Percentiles rank a stretch among this genome's conserved stretches.
phyloP scores from a whole-genome alignment of 2,329 filamentous ascomycete genomes.

The Trichoderma oligosporum region DNA sequence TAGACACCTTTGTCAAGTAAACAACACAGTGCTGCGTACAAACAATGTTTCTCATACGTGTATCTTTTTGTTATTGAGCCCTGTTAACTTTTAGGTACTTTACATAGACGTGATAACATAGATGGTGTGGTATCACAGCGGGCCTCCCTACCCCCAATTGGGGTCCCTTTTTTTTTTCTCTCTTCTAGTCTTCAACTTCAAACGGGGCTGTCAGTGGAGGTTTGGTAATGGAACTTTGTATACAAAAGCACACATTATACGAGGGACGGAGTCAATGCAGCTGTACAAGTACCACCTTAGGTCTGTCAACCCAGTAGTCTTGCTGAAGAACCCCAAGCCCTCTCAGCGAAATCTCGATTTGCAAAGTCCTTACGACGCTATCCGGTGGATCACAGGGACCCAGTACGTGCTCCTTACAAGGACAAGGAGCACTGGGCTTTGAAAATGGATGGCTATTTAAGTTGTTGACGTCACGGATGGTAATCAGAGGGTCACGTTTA shows the following conservation, averaged over 20 bases:
- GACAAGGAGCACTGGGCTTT: background rate
- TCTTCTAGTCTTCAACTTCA: background rate
- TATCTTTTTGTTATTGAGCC: background rate
- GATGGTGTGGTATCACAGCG: constrained; percentile 3
- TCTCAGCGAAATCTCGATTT: constrained; percentile 33
- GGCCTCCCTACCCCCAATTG: constrained; percentile 1
- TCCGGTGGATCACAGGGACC: constrained; percentile 20
- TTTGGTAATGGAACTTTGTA: too few species aligned
- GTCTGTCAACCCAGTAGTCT: background rate
- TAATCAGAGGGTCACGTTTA: constrained; percentile 17
- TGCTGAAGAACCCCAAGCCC: constrained; percentile 31
- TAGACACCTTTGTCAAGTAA: background rate
- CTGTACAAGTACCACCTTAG: background rate
- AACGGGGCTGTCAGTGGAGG: background rate
- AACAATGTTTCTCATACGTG: background rate
- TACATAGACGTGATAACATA: background rate
- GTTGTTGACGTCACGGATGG: constrained; percentile 27
- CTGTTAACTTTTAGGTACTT: background rate
- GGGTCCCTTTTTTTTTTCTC: background rate
- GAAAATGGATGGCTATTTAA: background rate
- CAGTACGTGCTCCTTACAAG: background rate
- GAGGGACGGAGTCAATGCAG: background rate
- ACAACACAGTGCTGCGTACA: too few species aligned
- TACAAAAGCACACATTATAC: background rate
- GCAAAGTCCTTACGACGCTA: constrained; percentile 18